Evolutionary conservation across 495 filamentous ascomycete genomes (phyloP).

Genomic region (Parathielavia appendiculata): DNA sequence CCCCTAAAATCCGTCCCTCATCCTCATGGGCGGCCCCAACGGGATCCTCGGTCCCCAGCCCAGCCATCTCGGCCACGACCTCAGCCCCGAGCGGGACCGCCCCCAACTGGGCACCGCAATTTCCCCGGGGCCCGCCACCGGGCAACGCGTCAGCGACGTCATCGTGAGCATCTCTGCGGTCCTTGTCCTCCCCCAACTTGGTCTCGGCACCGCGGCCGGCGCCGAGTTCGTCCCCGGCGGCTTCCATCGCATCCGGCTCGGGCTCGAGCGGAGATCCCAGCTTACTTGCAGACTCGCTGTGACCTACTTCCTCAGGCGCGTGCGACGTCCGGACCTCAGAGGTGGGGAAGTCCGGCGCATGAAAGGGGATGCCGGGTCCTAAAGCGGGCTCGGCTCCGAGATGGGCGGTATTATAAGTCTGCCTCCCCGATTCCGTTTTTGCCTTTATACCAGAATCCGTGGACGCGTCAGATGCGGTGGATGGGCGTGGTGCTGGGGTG

Average conservation of each 20-base stretch:
- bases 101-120: not conserved
- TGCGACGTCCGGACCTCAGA: slow-evolving; percentile 17
- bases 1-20: not conserved
- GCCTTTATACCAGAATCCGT: not conserved
- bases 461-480: not conserved
- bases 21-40: not conserved
- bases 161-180: not conserved
- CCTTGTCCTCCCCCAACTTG: slow-evolving; percentile 3
- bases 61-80: not conserved
- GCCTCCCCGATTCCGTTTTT: not conserved
- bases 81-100: not conserved
- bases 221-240: slow-evolving; percentile 19
- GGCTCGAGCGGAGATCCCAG: not conserved
- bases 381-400: slow-evolving; percentile 24
- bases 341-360: slow-evolving; percentile 25
- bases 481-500: not conserved
- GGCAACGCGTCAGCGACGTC: not conserved
- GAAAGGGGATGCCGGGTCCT: slow-evolving; percentile 10
- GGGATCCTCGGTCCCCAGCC: slow-evolving; percentile 4
- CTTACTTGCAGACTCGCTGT: not conserved
- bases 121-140: not conserved
- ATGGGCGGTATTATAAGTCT: not conserved
- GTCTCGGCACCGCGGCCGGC: slow-evolving; percentile 17
- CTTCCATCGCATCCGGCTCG: not conserved
- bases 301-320: slow-evolving; percentile 2